These are phyloP conservation scores for Penicillium sp. DNA, from an alignment of 2,329 filamentous ascomycete species.

Conservation along the genomic window DNA sequence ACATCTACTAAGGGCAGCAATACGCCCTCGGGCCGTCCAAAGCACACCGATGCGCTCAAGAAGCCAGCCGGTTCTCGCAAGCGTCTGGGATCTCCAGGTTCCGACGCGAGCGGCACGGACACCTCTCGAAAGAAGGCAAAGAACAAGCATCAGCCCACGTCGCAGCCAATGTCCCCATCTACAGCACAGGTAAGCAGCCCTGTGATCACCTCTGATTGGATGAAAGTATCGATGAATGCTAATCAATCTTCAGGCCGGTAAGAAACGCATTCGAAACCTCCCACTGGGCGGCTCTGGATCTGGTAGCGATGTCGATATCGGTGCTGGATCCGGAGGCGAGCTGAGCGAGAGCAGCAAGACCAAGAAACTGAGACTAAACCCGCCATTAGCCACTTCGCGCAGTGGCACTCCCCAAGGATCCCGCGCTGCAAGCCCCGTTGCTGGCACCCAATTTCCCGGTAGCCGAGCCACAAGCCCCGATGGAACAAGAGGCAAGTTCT, in stretches of 20 bases:
- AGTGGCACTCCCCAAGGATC: constrained; percentile 53
- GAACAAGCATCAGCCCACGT: constrained; percentile 61
- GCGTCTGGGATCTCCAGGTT: constrained; percentile 81
- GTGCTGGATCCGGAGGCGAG: constrained; percentile 52
- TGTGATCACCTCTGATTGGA: not conserved
- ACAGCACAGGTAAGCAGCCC: constrained; percentile 53
- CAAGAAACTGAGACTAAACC: constrained; percentile 55
- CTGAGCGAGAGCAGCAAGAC: constrained; percentile 50
- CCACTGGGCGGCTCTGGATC: constrained; percentile 47
- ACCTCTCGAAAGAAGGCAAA: constrained; percentile 79
- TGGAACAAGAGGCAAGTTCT: constrained; percentile 32
- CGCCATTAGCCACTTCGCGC: constrained; percentile 43
- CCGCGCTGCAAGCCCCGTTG: constrained; percentile 52
- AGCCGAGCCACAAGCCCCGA: constrained; percentile 50
- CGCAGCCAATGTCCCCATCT: constrained; percentile 67
- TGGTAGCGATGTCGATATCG: constrained; percentile 60
- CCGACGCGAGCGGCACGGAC: constrained; percentile 90
- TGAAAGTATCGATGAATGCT: not conserved
- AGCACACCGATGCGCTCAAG: constrained; percentile 56
- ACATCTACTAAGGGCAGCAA: constrained; percentile 71
- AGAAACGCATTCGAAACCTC: constrained; percentile 52
- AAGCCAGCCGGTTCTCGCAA: constrained; percentile 68
- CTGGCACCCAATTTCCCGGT: constrained; percentile 34
- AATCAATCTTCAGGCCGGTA: constrained; percentile 48
- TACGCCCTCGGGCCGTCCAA: constrained; percentile 64